Base-by-base conservation (phyloP, 495 filamentous ascomycete genomes). In the Staphylotrichum longicolle region DNA sequence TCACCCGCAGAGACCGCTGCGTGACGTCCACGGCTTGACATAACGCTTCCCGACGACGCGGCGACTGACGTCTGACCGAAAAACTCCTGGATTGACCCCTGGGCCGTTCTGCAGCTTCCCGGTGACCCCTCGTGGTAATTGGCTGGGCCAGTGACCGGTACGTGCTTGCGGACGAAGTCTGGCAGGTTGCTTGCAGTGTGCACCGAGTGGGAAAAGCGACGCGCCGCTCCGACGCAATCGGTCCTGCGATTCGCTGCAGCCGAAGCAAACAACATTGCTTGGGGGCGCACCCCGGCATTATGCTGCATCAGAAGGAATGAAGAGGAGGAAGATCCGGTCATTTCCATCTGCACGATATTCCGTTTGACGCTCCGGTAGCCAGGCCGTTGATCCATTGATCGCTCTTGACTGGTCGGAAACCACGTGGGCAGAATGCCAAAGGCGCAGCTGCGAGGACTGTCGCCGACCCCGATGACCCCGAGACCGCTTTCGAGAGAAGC, bases 361-460 rank as follows among this genome's bases (percentile, higher is more conserved):
- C 33, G 48, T 61, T 66, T 62, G 60, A 46, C 56, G 35, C 42
- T 47, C 39, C 53, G 57, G 20, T 48, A 46, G 46, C 11, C 50
- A 39, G 39, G 7, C 20, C 20, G 20, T 27, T 27, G 20, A 8
- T 30, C 42, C 32, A 12, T 42, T 51, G 34, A 27, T 41, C 6
- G 35, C 20, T 59, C 20, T 27, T 27, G 20, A 12, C 57, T 41
- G 52, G 45, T 52, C 56, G 51, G 53, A 54, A 50, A 48, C 49
- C 52, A 33, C 46, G 57, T 63, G 66, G 72, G 69, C 74, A 78
- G 73, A 71, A 80, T 80, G 77, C 69, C 72, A 70, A 76, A 53
- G 54, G 65, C 77, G 66, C 74, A 73, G 64, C 70, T 74, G 67
- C 69, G 74, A 70, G 64, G 69, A 74, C 74, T 66, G 56, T 77